Conservation (phyloP, 257 asterid genomes). For the Solanum pimpinellifolium region DNA sequence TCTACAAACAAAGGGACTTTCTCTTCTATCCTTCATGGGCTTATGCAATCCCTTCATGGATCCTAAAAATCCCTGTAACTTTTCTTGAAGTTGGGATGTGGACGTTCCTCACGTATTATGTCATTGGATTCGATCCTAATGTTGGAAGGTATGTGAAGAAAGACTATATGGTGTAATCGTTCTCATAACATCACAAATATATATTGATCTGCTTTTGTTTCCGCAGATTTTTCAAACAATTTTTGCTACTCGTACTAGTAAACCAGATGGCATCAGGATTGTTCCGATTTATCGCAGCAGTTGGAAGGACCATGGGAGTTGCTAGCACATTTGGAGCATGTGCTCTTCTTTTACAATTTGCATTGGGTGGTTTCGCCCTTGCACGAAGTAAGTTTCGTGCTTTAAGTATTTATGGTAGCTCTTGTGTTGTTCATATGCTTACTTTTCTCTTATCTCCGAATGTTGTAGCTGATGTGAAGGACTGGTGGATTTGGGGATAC, state of each 20-base stretch:
- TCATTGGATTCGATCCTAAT: slow-evolving; percentile 58
- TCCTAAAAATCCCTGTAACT: slow-evolving; percentile 45
- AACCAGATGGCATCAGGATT: slow-evolving; percentile 41
- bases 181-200: neutral
- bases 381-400: slow-evolving; percentile 39
- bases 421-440: neutral
- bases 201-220: neutral
- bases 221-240: slow-evolving; percentile 53
- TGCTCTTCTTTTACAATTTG: slow-evolving; percentile 29
- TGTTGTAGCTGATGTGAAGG: slow-evolving; percentile 37
- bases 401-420: neutral
- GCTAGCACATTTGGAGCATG: slow-evolving; percentile 63
- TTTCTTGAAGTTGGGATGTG: slow-evolving; percentile 41
- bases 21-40: slow-evolving; percentile 68
- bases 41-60: slow-evolving; percentile 58
- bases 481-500: slow-evolving; percentile 81
- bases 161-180: neutral
- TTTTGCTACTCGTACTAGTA: slow-evolving; percentile 26
- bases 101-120: slow-evolving; percentile 47
- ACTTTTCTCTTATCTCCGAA: neutral
- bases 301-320: slow-evolving; percentile 52
- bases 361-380: slow-evolving; percentile 59
- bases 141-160: slow-evolving; percentile 30
- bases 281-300: slow-evolving; percentile 48
- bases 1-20: slow-evolving; percentile 67